Evolutionary conservation across 768 basidiomycete genomes (phyloP).

Genomic region (Leccinum boreale): DNA sequence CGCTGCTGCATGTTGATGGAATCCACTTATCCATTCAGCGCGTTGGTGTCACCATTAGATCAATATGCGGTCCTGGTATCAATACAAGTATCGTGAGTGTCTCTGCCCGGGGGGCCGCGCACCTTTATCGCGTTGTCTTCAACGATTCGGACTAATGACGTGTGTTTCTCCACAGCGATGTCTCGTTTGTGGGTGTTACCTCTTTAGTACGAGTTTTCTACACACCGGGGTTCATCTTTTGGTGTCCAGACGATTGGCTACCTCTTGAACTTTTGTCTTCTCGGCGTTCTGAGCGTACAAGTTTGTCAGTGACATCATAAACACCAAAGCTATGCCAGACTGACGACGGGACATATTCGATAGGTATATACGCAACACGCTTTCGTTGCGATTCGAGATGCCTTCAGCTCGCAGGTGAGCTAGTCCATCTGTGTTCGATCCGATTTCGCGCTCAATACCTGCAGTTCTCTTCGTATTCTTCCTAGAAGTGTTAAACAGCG

Average conservation of each 20-base stretch:
- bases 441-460: background rate
- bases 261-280: constrained; percentile 8
- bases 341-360: background rate
- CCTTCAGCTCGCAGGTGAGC: constrained; percentile 7
- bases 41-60: background rate
- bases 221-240: background rate
- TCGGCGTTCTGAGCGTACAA: constrained; percentile 5
- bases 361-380: constrained; percentile 5
- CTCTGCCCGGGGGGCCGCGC: background rate
- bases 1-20: background rate
- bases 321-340: background rate
- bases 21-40: background rate
- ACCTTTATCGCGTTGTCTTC: background rate
- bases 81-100: constrained; percentile 10
- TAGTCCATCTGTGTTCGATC: background rate
- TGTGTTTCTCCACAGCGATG: background rate
- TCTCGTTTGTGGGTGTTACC: constrained; percentile 3
- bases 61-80: constrained; percentile 1
- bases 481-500: constrained; percentile 8
- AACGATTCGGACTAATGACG: background rate
- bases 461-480: constrained; percentile 4
- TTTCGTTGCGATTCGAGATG: constrained; percentile 3
- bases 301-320: background rate
- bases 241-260: constrained; percentile 3
- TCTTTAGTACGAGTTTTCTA: background rate